A percentile compares a stretch with the other conserved stretches of the same genome.
Conservation (phyloP, 768 basidiomycete species). For the Butyriboletus loyo region DNA sequence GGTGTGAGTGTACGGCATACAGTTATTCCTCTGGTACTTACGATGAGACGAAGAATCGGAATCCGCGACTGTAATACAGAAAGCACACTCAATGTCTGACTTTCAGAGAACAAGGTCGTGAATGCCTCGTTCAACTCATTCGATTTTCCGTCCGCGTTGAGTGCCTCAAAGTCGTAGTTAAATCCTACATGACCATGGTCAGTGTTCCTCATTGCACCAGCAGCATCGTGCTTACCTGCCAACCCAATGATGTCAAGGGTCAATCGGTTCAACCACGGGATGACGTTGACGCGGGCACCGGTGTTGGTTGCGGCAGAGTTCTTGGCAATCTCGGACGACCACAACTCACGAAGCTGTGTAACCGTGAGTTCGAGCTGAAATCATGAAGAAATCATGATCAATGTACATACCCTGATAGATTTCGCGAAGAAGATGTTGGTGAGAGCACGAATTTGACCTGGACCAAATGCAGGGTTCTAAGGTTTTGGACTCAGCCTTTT, state of each 20-base stretch:
- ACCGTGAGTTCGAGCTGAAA: too few relatives aligned
- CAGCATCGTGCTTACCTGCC: conserved; percentile 27
- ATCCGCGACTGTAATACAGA: conserved; percentile 34
- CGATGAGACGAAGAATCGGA: conserved; percentile 39
- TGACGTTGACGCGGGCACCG: conserved; percentile 28
- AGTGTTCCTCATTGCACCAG: background rate
- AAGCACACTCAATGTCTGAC: conserved; percentile 18
- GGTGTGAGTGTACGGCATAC: too few relatives aligned
- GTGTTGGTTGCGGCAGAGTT: conserved; percentile 19
- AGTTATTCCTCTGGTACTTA: too few relatives aligned
- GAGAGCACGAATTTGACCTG: conserved; percentile 53
- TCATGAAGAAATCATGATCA: too few relatives aligned
- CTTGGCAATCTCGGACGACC: conserved; percentile 34
- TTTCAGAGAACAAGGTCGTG: conserved; percentile 26
- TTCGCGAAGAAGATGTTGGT: conserved; percentile 58
- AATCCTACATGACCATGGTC: conserved; percentile 34
- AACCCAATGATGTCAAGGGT: conserved; percentile 44
- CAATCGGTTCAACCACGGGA: conserved; percentile 33
- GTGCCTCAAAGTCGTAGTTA: conserved; percentile 35
- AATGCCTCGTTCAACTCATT: conserved; percentile 36
- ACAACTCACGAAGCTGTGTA: conserved; percentile 54
- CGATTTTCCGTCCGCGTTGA: conserved; percentile 22
- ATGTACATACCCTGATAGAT: too few relatives aligned
- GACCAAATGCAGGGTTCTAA: conserved; percentile 72
- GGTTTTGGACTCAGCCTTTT: too few relatives aligned